These are phyloP conservation scores for Rhizopogon sp. DNA, from an alignment of 768 basidiomycete species.

Conservation along the genomic window DNA sequence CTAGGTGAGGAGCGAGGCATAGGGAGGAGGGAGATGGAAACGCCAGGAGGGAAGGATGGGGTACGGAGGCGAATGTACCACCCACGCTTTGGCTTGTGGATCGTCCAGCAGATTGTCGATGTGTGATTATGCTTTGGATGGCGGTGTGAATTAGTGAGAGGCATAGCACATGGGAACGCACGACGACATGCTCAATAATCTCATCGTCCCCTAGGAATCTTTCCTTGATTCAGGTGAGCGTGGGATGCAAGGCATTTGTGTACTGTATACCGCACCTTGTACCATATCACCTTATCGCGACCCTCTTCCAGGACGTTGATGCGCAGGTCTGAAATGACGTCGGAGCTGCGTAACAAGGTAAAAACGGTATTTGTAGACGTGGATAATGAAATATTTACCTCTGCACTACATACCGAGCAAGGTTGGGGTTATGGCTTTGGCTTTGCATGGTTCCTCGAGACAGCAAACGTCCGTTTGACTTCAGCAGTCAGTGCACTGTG, in stretches of 20 bases:
- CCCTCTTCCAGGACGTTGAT: conserved; percentile 58
- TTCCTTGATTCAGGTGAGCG: conserved; percentile 44
- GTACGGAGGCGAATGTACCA: conserved; percentile 81
- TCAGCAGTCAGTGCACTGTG: background rate
- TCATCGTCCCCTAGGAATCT: conserved; percentile 68
- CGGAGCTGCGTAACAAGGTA: conserved; percentile 44
- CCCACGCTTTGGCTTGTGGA: conserved; percentile 74
- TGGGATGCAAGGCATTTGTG: background rate
- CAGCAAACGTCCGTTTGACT: background rate
- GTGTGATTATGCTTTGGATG: conserved; percentile 57
- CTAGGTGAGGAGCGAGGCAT: conserved; percentile 41
- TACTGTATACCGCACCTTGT: conserved; percentile 47
- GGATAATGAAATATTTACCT: conserved; percentile 15
- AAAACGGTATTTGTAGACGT: background rate
- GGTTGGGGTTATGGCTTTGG: conserved; percentile 21
- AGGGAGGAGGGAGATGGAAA: conserved; percentile 51
- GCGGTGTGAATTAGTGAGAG: background rate
- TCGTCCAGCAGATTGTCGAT: conserved; percentile 62
- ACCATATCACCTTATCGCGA: conserved; percentile 61
- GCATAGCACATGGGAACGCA: conserved; percentile 30
- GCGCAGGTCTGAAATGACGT: conserved; percentile 66
- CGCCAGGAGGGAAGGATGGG: conserved; percentile 61
- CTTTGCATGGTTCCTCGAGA: conserved; percentile 10
- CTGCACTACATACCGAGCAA: conserved; percentile 26
- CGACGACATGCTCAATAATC: conserved; percentile 72